Evolutionary conservation across 164 flowering plant species (phyloP).

Genomic region (Brasenia schreberi): DNA sequence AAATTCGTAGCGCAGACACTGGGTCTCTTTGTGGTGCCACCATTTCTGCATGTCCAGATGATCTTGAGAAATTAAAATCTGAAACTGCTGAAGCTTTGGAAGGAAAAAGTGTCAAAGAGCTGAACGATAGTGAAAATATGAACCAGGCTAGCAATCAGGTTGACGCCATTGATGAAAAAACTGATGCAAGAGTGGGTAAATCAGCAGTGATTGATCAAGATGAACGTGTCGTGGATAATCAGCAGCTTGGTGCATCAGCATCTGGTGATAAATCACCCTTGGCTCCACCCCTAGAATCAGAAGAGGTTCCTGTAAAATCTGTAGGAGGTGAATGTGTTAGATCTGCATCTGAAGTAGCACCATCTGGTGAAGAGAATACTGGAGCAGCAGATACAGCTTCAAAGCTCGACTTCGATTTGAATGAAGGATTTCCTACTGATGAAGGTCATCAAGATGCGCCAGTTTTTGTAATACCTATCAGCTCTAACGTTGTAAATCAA

Average conservation of each 20-base stretch:
- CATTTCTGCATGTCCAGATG: conserved; percentile 6
- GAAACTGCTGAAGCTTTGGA: conserved; percentile 20
- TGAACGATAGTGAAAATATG: conserved; percentile 7
- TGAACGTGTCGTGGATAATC: conserved; percentile 1
- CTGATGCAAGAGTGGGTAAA: conserved; percentile 4
- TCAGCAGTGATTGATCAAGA: not conserved
- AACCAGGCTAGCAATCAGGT: conserved; percentile 11
- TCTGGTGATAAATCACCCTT: conserved; percentile 8
- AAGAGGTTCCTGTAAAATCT: conserved; percentile 11
- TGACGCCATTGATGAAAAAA: conserved; percentile 8
- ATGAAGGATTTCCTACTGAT: conserved; percentile 70
- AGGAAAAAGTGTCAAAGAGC: conserved; percentile 2
- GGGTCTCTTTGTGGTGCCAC: conserved; percentile 9
- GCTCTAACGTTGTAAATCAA: conserved; percentile 2
- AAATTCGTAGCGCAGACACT: conserved; percentile 3
- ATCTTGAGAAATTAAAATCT: conserved; percentile 11
- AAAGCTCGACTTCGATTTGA: conserved; percentile 76
- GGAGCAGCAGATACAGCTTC: conserved; percentile 20
- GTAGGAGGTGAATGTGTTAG: conserved; percentile 23
- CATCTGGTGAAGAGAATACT: conserved; percentile 7
- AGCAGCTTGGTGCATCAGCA: conserved; percentile 9
- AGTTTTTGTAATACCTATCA: conserved; percentile 5
- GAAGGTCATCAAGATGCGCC: conserved; percentile 51
- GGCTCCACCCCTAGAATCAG: conserved; percentile 12
- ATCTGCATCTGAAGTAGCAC: conserved; percentile 27